phyloP scores from a whole-genome alignment of 768 basidiomycete species.

The Pleurotus sapidus region DNA sequence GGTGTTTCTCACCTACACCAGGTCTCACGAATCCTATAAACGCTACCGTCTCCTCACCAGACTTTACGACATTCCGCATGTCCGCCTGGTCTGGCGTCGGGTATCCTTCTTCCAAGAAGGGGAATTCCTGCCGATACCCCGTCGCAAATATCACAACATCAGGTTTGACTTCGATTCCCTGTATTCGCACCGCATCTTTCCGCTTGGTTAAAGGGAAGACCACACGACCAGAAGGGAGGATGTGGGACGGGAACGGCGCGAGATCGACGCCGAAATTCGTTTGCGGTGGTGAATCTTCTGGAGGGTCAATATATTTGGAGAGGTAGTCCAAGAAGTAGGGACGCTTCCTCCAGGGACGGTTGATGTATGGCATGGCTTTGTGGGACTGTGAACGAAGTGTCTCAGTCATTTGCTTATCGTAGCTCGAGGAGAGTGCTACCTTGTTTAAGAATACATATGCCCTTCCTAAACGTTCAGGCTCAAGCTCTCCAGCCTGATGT shows the following conservation, averaged over 20 bases:
- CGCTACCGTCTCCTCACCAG: slow-evolving; percentile 42
- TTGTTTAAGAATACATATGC: slow-evolving; percentile 68
- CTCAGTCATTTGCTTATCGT: too few relatives aligned
- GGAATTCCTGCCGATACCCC: slow-evolving; percentile 45
- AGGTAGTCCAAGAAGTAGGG: slow-evolving; percentile 40
- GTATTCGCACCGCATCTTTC: slow-evolving; percentile 42
- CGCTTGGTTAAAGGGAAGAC: slow-evolving; percentile 40
- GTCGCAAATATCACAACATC: slow-evolving; percentile 49
- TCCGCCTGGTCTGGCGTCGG: slow-evolving; percentile 38
- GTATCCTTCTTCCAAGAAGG: slow-evolving; percentile 37
- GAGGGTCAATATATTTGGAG: slow-evolving; percentile 57
- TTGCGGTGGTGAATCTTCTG: slow-evolving; percentile 42
- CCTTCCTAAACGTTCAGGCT: slow-evolving; percentile 48
- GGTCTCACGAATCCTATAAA: slow-evolving; percentile 59
- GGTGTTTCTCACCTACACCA: slow-evolving; percentile 43
- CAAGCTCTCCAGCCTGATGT: slow-evolving; percentile 49
- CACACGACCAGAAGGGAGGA: slow-evolving; percentile 39
- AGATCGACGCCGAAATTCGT: slow-evolving; percentile 47
- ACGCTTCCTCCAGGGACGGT: slow-evolving; percentile 50
- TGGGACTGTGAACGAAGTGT: slow-evolving; percentile 33
- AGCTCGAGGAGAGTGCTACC: slow-evolving; percentile 18
- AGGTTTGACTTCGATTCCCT: slow-evolving; percentile 35
- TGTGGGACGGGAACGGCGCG: slow-evolving; percentile 51
- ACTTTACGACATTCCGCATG: slow-evolving; percentile 38
- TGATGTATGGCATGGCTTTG: slow-evolving; percentile 60